Percentiles rank a stretch among this genome's conserved stretches.
These are phyloP conservation scores for Rhizopus microsporus DNA, from an alignment of 371 early-diverging fungal species.

Conservation along the genomic window DNA sequence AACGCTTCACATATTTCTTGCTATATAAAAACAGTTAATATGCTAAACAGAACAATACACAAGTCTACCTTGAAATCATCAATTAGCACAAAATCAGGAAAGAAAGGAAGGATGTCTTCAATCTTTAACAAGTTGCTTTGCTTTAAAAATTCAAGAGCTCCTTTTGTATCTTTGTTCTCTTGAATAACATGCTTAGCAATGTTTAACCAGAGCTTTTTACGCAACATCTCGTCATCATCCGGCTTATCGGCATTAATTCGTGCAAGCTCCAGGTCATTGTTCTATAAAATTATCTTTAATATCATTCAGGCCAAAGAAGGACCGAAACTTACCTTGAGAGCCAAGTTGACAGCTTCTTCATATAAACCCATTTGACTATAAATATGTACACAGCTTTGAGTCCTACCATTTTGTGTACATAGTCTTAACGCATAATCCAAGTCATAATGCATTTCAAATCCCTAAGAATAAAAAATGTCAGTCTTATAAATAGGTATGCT, in stretches of 20 bases:
- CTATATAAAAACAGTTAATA: slow-evolving; percentile 12
- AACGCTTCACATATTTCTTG: slow-evolving; percentile 85
- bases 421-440: slow-evolving; percentile 86
- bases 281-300: slow-evolving; percentile 70
- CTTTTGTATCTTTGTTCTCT: slow-evolving; percentile 78
- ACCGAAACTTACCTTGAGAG: slow-evolving; percentile 62
- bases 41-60: neutral
- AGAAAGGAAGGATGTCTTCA: slow-evolving; percentile 93
- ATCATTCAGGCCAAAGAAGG: slow-evolving; percentile 68
- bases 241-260: slow-evolving; percentile 91
- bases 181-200: slow-evolving; percentile 91
- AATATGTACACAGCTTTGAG: slow-evolving; percentile 80
- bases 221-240: slow-evolving; percentile 69
- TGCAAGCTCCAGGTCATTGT: slow-evolving; percentile 86
- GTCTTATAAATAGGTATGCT: slow-evolving; percentile 79
- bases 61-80: slow-evolving; percentile 81
- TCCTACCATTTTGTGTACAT: slow-evolving; percentile 73
- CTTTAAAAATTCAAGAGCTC: slow-evolving; percentile 81
- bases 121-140: slow-evolving; percentile 86
- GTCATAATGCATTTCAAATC: slow-evolving; percentile 75
- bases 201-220: slow-evolving; percentile 89
- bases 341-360: slow-evolving; percentile 86
- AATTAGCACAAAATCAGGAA: slow-evolving; percentile 94
- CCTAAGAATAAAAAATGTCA: slow-evolving; percentile 42
- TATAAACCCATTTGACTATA: slow-evolving; percentile 82